Conservation (phyloP, 805 yeast species). For the Saccharomycodes ludwigii region DNA sequence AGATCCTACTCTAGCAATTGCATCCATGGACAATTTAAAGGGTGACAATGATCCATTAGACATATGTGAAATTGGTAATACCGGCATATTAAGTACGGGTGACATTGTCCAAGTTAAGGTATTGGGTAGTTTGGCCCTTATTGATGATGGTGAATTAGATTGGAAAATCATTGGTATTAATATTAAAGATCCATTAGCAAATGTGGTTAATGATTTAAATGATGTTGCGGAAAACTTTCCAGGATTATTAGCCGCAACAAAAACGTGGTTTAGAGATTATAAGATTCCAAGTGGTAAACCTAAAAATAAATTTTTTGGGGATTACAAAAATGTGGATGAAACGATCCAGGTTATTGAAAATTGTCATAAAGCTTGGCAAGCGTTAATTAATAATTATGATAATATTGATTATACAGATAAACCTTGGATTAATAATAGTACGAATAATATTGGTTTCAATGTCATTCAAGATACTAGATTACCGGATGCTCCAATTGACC, state of each 20-base stretch:
- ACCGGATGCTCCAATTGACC: no score
- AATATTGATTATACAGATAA: no score
- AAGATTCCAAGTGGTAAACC: constrained; percentile 77
- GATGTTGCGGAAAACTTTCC: constrained; percentile 64
- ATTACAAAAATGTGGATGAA: constrained; percentile 42
- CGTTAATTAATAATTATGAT: constrained; percentile 25
- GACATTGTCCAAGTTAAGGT: constrained; percentile 55
- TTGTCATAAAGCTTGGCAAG: constrained; percentile 59
- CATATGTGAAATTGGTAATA: constrained; percentile 75
- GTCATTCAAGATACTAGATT: no score
- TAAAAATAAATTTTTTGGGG: constrained; percentile 64
- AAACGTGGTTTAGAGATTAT: constrained; percentile 74
- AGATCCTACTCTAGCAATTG: constrained; percentile 34
- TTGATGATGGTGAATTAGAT: constrained; percentile 93
- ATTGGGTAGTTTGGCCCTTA: constrained; percentile 64
- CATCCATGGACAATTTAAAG: constrained; percentile 32
- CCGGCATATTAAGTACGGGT: constrained; percentile 42
- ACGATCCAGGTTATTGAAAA: constrained; percentile 51
- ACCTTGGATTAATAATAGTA: no score
- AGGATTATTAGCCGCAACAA: constrained; percentile 54
- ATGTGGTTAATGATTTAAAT: constrained; percentile 43
- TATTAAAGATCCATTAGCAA: constrained; percentile 51
- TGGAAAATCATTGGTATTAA: constrained; percentile 80
- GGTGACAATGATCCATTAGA: constrained; percentile 97
- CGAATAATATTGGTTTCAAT: no score